phyloP scores from a whole-genome alignment of 2,329 filamentous ascomycete species.

The Penicillium sp. region DNA sequence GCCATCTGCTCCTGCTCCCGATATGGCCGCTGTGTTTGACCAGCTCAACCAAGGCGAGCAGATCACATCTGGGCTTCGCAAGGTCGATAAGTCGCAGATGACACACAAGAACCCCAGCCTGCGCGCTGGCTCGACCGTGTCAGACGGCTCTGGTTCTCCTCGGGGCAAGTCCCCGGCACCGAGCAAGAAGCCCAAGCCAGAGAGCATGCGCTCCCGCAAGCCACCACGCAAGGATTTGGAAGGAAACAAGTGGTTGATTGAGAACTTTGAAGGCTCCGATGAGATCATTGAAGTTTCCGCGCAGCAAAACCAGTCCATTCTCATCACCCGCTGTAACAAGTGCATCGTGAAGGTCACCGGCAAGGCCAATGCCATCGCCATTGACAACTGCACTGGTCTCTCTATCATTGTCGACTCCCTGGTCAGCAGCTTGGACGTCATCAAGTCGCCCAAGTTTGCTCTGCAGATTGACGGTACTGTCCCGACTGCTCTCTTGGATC shows the following conservation, averaged over 20 bases:
- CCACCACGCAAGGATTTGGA: conserved; percentile 78
- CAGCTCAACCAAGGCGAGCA: conserved; percentile 86
- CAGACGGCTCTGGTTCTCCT: conserved; percentile 59
- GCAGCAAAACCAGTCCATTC: conserved; percentile 81
- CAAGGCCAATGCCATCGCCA: conserved; percentile 95
- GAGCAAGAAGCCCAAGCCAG: conserved; percentile 83
- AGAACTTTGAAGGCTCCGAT: conserved; percentile 84
- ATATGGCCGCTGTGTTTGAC: conserved; percentile 87
- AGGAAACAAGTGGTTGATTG: conserved; percentile 93
- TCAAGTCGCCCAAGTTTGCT: conserved; percentile 93
- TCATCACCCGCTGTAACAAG: conserved; percentile 91
- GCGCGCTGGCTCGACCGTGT: conserved; percentile 73
- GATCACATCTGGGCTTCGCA: conserved; percentile 87
- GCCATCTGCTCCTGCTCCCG: conserved; percentile 57
- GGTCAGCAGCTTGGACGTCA: conserved; percentile 89
- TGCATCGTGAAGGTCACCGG: conserved; percentile 86
- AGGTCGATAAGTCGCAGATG: conserved; percentile 95
- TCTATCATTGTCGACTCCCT: conserved; percentile 88
- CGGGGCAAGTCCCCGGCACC: conserved; percentile 82
- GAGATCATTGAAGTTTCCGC: conserved; percentile 82
- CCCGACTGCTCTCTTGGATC: conserved; percentile 88
- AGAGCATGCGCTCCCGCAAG: conserved; percentile 84
- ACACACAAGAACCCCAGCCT: conserved; percentile 97
- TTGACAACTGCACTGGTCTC: conserved; percentile 86
- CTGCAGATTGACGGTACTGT: conserved; percentile 87